These are phyloP conservation scores for Trichophyton benhamiae DNA, from an alignment of 2,329 filamentous ascomycete species.

Conservation along the genomic window DNA sequence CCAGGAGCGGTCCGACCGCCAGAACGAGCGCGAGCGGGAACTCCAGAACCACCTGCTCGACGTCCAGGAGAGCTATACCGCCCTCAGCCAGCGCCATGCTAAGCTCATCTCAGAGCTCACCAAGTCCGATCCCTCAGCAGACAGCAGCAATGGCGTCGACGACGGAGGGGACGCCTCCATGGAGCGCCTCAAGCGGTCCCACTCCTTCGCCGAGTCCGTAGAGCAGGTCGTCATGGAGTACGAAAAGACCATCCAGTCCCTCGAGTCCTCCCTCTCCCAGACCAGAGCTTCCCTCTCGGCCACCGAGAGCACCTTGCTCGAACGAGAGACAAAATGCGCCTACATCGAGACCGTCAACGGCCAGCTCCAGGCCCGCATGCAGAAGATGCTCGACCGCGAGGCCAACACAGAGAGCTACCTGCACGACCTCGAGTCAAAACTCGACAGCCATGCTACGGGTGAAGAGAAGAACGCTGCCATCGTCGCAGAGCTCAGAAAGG, in stretches of 20 bases:
- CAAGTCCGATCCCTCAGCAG: slow-evolving; percentile 36
- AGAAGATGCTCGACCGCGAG: slow-evolving; percentile 86
- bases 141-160: slow-evolving; percentile 24
- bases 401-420: slow-evolving; percentile 84
- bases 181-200: slow-evolving; percentile 83
- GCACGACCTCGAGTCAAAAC: slow-evolving; percentile 76
- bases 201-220: slow-evolving; percentile 88
- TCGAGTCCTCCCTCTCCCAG: slow-evolving; percentile 82
- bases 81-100: slow-evolving; percentile 85
- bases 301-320: slow-evolving; percentile 75
- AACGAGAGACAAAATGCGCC: slow-evolving; percentile 86
- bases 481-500: slow-evolving; percentile 77
- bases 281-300: slow-evolving; percentile 71
- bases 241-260: slow-evolving; percentile 90
- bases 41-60: slow-evolving; percentile 90
- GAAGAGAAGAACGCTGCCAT: slow-evolving; percentile 86
- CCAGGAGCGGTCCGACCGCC: slow-evolving; percentile 64
- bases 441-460: slow-evolving; percentile 79
- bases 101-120: slow-evolving; percentile 89
- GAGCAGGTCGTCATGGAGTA: slow-evolving; percentile 95
- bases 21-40: slow-evolving; percentile 74
- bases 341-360: slow-evolving; percentile 86
- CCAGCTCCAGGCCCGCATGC: slow-evolving; percentile 78
- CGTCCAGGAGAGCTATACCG: slow-evolving; percentile 84
- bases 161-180: slow-evolving; percentile 64